phyloP scores from a whole-genome alignment of 176 grass and related monocot species.

The Miscanthus lutarioriparius region DNA sequence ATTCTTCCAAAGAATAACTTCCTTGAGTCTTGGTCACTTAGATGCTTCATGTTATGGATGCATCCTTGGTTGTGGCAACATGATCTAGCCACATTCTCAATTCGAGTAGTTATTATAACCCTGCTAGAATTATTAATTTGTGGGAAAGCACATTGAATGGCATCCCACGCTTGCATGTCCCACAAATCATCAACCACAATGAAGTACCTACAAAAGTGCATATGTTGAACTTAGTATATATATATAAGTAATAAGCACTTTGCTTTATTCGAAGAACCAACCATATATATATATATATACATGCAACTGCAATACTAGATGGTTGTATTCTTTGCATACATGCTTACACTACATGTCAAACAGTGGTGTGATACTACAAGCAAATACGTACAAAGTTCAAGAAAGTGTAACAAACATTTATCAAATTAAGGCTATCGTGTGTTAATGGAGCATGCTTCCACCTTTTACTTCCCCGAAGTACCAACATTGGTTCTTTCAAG shows the following conservation, averaged over 20 bases:
- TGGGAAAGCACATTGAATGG: neutral
- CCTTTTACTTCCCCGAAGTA: too few species aligned
- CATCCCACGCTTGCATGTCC: neutral
- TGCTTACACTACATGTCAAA: neutral
- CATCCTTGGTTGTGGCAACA: neutral
- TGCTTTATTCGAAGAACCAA: neutral
- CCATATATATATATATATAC: neutral
- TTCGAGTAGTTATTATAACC: constrained; percentile 12
- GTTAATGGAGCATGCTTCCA: too few species aligned
- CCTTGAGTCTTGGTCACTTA: neutral
- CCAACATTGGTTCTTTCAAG: too few species aligned
- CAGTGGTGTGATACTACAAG: neutral
- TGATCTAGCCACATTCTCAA: neutral
- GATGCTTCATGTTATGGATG: neutral
- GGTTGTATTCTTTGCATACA: neutral
- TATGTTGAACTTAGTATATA: neutral
- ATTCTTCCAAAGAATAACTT: constrained; percentile 9
- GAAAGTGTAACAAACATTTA: too few species aligned
- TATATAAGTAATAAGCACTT: neutral
- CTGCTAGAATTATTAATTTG: neutral
- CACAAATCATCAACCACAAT: constrained; percentile 19
- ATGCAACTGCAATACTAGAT: neutral
- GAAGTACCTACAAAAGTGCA: neutral
- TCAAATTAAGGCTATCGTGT: too few species aligned
- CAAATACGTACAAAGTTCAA: neutral